Evolutionary conservation across 1,284 basidiomycete genomes (phyloP).

Genomic region (Rhodotorula mucilaginosa): DNA sequence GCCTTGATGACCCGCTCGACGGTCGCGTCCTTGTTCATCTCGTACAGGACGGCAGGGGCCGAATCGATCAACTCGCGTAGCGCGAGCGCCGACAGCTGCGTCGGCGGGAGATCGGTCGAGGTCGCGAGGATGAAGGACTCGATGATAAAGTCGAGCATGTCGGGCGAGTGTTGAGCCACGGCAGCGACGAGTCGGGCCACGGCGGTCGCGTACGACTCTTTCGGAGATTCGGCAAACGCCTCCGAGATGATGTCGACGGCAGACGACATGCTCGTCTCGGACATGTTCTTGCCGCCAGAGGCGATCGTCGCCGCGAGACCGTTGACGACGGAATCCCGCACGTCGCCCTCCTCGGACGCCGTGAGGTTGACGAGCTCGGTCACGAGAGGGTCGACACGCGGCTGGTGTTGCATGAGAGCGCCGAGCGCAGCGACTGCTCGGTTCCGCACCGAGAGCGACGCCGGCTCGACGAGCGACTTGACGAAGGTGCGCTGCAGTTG

Average conservation of each 20-base stretch:
- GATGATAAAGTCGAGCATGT: conserved; percentile 66
- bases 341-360: conserved; percentile 62
- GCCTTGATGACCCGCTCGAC: conserved; percentile 72
- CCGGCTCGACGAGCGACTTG: conserved; percentile 82
- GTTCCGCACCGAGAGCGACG: conserved; percentile 73
- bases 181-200: conserved; percentile 67
- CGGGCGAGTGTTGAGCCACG: conserved; percentile 61
- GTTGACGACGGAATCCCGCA: conserved; percentile 69
- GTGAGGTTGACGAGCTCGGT: conserved; percentile 67
- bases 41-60: conserved; percentile 64
- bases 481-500: conserved; percentile 96
- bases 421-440: conserved; percentile 82
- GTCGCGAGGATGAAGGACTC: conserved; percentile 62
- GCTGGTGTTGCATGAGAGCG: conserved; percentile 86
- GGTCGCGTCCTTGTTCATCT: conserved; percentile 59
- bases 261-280: conserved; percentile 67
- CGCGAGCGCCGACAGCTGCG: conserved; percentile 63
- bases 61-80: conserved; percentile 63
- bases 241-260: conserved; percentile 74
- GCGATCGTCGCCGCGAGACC: conserved; percentile 75
- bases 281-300: conserved; percentile 71
- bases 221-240: conserved; percentile 69
- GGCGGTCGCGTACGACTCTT: conserved; percentile 70
- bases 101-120: conserved; percentile 62
- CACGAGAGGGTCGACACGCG: conserved; percentile 63